Evolutionary conservation across 345 rosid genomes (phyloP), one percentile per base, ranked within the genome.

Genomic region (Balakata baccata): DNA sequence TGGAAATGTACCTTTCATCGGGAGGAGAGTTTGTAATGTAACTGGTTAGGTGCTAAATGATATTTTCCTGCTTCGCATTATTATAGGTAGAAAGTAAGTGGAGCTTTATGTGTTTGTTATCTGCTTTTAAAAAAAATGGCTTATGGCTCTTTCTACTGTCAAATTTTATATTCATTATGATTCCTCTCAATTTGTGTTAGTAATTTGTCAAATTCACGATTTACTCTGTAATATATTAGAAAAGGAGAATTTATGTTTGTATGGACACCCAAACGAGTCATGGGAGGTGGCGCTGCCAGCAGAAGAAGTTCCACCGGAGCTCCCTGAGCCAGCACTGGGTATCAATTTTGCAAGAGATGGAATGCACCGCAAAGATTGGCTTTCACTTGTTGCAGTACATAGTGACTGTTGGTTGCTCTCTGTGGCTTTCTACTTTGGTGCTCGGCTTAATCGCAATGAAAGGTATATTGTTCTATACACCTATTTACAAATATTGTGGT

Each of bases 331-430:
- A 49, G 80, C 80, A 17, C 8, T 77, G 50, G 80, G 80, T 1
- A 77, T 77, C 22, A 77, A 77, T 58, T 77, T 77, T 71, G 80
- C 80, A 17, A 77, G 80, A 58, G 80, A 77, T 71, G 80, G 80
- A 23, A 77, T 77, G 80, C 57, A 59, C 17, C 80, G 80, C 4
- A 76, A 76, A 64, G 79, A 76, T 46, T 76, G 79, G 79, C 79
- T 76, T 70, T 76, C 79, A 3, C 63, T 76, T 41, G 79, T 76
- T n/a, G 79, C 79, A 18, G 79, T 76, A 38, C 79, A 76, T 20
- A 76, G 79, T 17, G 79, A 76, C 60, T 70, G 70, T 47, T 76
- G 79, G 79, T 64, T 76, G 79, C 75, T 76, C 7, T 76, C 79
- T 45, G 74, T 76, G 20, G 70, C 74, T 34, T 76, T 70, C 71